These are phyloP conservation scores for Withania somnifera DNA, from an alignment of 305 asterid species.

Conservation along the genomic window DNA sequence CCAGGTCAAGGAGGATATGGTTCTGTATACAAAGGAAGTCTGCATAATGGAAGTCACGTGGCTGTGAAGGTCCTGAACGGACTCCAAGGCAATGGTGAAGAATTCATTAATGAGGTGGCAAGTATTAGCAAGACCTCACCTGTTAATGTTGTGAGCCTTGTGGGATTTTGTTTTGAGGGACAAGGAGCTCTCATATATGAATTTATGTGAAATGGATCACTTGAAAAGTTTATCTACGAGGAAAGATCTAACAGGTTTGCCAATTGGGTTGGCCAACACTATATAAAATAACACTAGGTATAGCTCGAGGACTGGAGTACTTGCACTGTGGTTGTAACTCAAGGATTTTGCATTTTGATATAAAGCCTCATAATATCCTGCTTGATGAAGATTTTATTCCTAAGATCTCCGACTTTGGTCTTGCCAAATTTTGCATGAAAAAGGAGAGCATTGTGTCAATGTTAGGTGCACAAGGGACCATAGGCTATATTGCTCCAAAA, in stretches of 20 bases:
- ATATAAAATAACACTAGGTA: neutral
- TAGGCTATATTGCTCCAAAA: conserved; percentile 47
- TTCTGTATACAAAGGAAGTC: neutral
- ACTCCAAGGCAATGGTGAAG: conserved; percentile 12
- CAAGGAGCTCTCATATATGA: conserved; percentile 12
- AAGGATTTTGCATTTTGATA: conserved; percentile 11
- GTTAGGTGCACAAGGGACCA: conserved; percentile 29
- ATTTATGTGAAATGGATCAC: conserved; percentile 15
- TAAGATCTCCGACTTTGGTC: conserved; percentile 21
- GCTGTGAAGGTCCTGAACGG: conserved; percentile 7
- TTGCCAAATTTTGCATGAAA: conserved; percentile 22
- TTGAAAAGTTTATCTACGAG: neutral
- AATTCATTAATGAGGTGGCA: conserved; percentile 15
- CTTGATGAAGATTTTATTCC: conserved; percentile 16
- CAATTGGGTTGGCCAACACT: neutral
- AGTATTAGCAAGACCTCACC: conserved; percentile 18
- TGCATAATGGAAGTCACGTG: neutral
- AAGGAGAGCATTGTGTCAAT: conserved; percentile 28
- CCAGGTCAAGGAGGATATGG: conserved; percentile 15
- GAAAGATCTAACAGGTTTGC: neutral
- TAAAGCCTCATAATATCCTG: conserved; percentile 14
- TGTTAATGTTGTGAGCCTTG: conserved; percentile 10
- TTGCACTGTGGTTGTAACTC: conserved; percentile 8
- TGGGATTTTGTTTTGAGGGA: conserved; percentile 12
- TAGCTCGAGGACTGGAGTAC: conserved; percentile 10